Evolutionary conservation across 2,329 filamentous ascomycete genomes (phyloP), one percentile per base, ranked within the genome.

Genomic region (Paecilomyces niveus): DNA sequence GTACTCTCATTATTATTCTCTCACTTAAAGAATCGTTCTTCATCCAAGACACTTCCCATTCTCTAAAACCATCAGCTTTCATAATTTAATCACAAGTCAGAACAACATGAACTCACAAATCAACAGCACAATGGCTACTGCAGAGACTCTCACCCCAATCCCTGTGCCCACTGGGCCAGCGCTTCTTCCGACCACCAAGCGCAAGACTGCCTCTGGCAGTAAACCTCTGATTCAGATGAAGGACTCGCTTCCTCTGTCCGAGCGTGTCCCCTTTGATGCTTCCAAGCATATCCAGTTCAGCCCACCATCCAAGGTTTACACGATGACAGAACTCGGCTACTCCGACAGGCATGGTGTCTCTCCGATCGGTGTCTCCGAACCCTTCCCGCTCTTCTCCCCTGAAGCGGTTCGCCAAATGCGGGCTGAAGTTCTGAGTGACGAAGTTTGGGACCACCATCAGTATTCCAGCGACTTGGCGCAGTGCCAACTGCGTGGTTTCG

Each of bases 351-450:
- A 74, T 54, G 86, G 85, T 3, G 78, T 89, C 26, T 89, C 86
- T 1, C 80, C 80, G 1, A 76, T 85, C 54, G 86, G 85, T 11
- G 85, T 87, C 55, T 86, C 85, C 0, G 82, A 87, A 59, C 85
- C 85, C 0, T 89, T 89, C 68, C 77, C 78, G 3, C 77, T 89
- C 24, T 89, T 89, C 71, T 83, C 82, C 10, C 67, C 78, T 32
- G 83, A 86, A 53, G 85, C 85, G 1, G 78, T 89, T 55, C 72
- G 81, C 65, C 78, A 81, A 55, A 87, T 89, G 80, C 79, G 86
- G 57, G 73, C 73, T 2, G 86, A 89, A 68, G 79, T 88, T n/a
- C 75, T 87, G 45, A 80, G 79, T 53, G 76, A 81, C 0, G 77
- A 82, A 39, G 83, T 87, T 3, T 77, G 81, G 62, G 71, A 78